Percentiles rank a stretch among this genome's conserved stretches.
These are phyloP conservation scores for Solanum lycopersicoides DNA, from an alignment of 257 asterid genomes.

Conservation along the genomic window DNA sequence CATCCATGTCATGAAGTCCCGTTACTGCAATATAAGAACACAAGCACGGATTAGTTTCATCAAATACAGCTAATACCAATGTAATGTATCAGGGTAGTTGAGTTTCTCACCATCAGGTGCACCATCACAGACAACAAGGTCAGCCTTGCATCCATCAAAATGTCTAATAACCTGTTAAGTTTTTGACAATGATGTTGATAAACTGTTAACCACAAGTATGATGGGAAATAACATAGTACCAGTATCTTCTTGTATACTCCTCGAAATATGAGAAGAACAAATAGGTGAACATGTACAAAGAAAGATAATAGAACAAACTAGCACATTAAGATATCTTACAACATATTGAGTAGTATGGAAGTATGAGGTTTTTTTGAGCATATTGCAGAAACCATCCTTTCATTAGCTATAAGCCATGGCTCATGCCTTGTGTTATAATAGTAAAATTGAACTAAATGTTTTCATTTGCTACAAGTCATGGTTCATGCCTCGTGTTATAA, in stretches of 20 bases:
- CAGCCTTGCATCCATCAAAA: constrained; percentile 99
- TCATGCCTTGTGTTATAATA: background rate
- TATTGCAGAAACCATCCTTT: background rate
- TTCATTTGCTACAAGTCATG: background rate
- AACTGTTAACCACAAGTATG: background rate
- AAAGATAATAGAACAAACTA: background rate
- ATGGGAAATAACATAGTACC: background rate
- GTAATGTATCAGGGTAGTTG: background rate
- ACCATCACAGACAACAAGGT: constrained; percentile 98
- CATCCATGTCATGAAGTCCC: constrained; percentile 99
- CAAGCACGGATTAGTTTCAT: background rate
- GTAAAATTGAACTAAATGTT: background rate
- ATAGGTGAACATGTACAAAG: background rate
- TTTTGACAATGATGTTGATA: background rate
- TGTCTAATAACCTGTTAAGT: constrained; percentile 73
- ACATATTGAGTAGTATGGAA: background rate
- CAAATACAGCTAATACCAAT: background rate
- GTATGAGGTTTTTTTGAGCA: background rate
- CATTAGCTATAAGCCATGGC: background rate
- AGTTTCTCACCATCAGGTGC: constrained; percentile 90
- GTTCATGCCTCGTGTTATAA: background rate
- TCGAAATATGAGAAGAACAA: background rate
- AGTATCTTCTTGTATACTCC: background rate
- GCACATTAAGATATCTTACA: background rate
- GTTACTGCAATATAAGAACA: constrained; percentile 48